These are phyloP conservation scores for Tylopilus cervinicoccineus DNA, from an alignment of 768 basidiomycete genomes.

Conservation along the genomic window DNA sequence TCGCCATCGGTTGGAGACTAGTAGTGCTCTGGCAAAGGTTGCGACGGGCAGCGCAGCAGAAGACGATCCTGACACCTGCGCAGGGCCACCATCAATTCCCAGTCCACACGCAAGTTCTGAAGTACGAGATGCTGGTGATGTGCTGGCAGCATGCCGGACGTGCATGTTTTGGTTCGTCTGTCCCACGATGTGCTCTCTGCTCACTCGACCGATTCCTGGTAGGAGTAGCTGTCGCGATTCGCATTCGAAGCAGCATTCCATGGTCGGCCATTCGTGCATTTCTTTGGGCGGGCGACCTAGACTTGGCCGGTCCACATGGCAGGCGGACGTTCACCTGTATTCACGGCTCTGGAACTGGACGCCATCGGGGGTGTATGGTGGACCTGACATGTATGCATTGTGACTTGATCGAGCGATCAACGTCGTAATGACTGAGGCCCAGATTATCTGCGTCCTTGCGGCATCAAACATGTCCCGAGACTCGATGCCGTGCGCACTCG, in stretches of 20 bases:
- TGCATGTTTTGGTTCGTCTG: neutral
- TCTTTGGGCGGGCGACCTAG: neutral
- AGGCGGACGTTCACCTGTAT: neutral
- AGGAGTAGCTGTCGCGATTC: neutral
- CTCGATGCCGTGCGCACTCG: neutral
- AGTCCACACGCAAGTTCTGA: neutral
- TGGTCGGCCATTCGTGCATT: neutral
- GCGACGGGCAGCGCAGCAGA: no score
- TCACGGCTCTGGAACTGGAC: no score
- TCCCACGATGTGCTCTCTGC: neutral
- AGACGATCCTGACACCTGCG: no score
- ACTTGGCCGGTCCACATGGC: neutral
- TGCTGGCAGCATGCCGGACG: neutral
- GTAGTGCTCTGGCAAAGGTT: no score
- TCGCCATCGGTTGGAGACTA: neutral
- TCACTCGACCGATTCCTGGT: neutral
- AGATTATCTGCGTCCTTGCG: neutral
- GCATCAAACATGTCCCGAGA: neutral
- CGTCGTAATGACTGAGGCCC: neutral
- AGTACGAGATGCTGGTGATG: neutral
- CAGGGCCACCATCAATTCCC: neutral
- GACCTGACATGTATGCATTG: no score
- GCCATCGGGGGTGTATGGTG: no score
- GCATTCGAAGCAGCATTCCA: neutral
- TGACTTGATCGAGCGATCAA: no score